Evolutionary conservation across 192 early-diverging fungal genomes (phyloP), one percentile per base, ranked within the genome.

Genomic region (Linnemannia zychae): DNA sequence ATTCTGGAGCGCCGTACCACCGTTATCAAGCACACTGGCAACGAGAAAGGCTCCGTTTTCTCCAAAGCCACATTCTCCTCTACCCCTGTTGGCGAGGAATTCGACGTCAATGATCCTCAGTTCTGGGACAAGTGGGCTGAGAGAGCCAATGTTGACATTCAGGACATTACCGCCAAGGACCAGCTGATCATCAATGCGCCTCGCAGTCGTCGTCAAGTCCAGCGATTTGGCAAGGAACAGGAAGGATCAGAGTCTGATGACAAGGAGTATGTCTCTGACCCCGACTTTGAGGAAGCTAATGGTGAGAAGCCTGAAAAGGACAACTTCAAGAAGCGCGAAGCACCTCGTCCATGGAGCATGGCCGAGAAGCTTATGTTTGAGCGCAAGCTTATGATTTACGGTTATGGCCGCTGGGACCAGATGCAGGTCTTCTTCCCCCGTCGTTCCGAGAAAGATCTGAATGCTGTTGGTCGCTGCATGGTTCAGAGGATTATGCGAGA

Each of bases 101-200:
- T 97, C 2, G 94, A 96, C 68, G 87, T 97, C 15, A 92, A 97
- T 75, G 96, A 97, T 80, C 95, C 96, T 34, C 90, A 96, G 71
- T 97, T 97, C 82, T 97, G 96, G 96, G 95, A 96, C 76, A 97
- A 97, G 80, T 93, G 95, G 87, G 96, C 96, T 3, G 87, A 93
- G 53, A 88, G 92, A 53, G 95, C 95, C 53, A 89, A 96, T 49
- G 88, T 97, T 20, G 90, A 96, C 53, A 87, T 94, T 11, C 89
- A 89, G 4, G 89, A 92, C 17, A 77, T 84, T 12, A 81, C 90
- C 0, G 88, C 88, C 76, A 90, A 91, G 33, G 89, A 91, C 48
- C 87, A 91, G 11, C 83, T 97, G 69, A 95, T 97, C 50, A 80
- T 97, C 20, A 91, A 93, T 74, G 88, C 91, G 15, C 93, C 93